Conservation (phyloP, 805 yeast genomes). For the Diddensiella caesifluorescens region DNA sequence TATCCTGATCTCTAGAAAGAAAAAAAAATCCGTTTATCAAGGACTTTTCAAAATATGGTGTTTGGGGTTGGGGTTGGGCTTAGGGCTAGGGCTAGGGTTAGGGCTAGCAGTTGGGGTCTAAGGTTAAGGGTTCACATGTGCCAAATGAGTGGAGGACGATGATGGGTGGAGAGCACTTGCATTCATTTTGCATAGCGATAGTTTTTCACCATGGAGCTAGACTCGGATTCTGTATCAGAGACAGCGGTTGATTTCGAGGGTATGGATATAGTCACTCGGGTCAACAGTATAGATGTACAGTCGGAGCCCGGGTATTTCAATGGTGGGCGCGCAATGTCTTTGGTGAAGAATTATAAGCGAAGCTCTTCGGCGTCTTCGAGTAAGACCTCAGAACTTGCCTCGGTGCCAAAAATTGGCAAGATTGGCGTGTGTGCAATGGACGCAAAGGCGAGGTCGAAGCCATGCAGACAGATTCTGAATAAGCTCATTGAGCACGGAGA, state of each 20-base stretch:
- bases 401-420: slow-evolving; percentile 56
- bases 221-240: slow-evolving; percentile 3
- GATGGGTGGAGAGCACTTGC: no score
- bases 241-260: slow-evolving; percentile 1
- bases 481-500: slow-evolving; percentile 88
- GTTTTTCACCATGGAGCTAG: slow-evolving; percentile 2
- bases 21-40: no score
- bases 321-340: slow-evolving; percentile 5
- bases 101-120: no score
- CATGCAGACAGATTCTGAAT: slow-evolving; percentile 86
- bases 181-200: no score
- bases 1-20: no score
- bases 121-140: no score
- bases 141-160: no score
- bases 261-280: slow-evolving; percentile 11
- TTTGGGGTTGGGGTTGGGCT: no score
- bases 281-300: slow-evolving; percentile 9
- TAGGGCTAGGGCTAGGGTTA: no score
- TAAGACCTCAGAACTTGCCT: neutral
- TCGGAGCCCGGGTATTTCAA: neutral
- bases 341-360: slow-evolving; percentile 1
- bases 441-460: slow-evolving; percentile 90
- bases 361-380: slow-evolving; percentile 8
- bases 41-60: no score
- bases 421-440: slow-evolving; percentile 99